Base-by-base conservation (phyloP, 345 rosid genomes). In the Lagerstroemia speciosa region DNA sequence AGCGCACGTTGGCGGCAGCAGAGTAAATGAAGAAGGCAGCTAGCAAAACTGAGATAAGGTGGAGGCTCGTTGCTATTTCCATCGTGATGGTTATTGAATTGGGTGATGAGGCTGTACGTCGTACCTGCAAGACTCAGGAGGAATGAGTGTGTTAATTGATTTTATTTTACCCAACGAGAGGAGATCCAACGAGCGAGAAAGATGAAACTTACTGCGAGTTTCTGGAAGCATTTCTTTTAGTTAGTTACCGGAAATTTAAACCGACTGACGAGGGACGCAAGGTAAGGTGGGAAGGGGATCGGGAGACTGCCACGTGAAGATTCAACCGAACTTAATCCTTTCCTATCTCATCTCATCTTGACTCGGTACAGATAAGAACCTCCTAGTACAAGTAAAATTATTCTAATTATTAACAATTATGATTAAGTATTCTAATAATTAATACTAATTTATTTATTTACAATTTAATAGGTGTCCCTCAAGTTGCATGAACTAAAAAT, bases 1-100 rank as follows among this genome's bases (percentile, higher is more conserved):
- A 26, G 16, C 75, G 67, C 67, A 74, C 75, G 38, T 17, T 3
- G 63, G 69, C 64, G 3, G 71, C 53, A 10, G 73, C 67, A 0
- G 20, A 45, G 11, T 72, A 71, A 37, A 65, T 9, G 52, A 74
- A 40, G 22, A 71, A 16, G 40, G 70, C 20, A 46, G 61, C 32
- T 29, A 71, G 60, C 2, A 74, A 6, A 2, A 74, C n/a, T 43
- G 31, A 40, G 50, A 68, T n/a, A 53, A 31, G 64, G 41, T 17
- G 68, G 57, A 17, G 50, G 41, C 9, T 30, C 52, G 5, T 16
- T 26, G 57, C 30, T 58, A 8, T 69, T 24, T 45, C 58, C 24
- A 6, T 19, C 24, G 50, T 19, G 24, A 20, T 2, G 24, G n/a
- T 48, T n/a, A n/a, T n/a, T n/a, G n/a, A n/a, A n/a, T n/a, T n/a